Percentiles rank a stretch among this genome's conserved stretches.
phyloP scores from a whole-genome alignment of 345 rosid genomes.

The Eutrema japonicum region DNA sequence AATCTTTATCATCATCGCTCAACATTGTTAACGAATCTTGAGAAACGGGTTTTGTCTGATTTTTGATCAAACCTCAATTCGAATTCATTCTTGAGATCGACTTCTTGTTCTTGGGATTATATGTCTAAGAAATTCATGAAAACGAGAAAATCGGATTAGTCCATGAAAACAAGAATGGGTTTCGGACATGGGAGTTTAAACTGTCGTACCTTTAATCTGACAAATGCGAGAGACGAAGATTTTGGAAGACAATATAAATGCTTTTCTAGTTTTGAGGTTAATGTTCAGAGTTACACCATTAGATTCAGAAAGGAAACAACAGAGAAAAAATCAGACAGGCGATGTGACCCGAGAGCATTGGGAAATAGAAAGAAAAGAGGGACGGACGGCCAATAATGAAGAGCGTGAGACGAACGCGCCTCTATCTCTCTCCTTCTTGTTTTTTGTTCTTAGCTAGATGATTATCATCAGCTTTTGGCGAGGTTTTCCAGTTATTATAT shows the following conservation, averaged over 20 bases:
- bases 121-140: not conserved
- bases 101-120: constrained; percentile 15
- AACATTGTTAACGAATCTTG: constrained; percentile 27
- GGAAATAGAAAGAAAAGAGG: constrained; percentile 10
- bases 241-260: not conserved
- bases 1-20: constrained; percentile 32
- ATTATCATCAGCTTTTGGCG: too few relatives aligned
- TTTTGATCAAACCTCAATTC: not conserved
- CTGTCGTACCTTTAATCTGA: constrained; percentile 9
- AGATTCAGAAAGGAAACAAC: not conserved
- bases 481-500: too few relatives aligned
- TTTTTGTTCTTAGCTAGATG: not conserved
- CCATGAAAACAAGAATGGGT: not conserved
- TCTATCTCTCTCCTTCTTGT: not conserved
- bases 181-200: constrained; percentile 1
- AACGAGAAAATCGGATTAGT: not conserved
- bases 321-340: constrained; percentile 6
- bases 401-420: constrained; percentile 17
- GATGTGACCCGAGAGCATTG: constrained; percentile 34
- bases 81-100: constrained; percentile 12
- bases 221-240: constrained; percentile 6
- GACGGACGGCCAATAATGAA: constrained; percentile 3
- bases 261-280: not conserved
- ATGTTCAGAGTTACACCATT: not conserved
- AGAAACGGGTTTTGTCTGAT: constrained; percentile 1